Conservation (phyloP, 2,329 filamentous ascomycete species). For the Leptographium galeiforme region DNA sequence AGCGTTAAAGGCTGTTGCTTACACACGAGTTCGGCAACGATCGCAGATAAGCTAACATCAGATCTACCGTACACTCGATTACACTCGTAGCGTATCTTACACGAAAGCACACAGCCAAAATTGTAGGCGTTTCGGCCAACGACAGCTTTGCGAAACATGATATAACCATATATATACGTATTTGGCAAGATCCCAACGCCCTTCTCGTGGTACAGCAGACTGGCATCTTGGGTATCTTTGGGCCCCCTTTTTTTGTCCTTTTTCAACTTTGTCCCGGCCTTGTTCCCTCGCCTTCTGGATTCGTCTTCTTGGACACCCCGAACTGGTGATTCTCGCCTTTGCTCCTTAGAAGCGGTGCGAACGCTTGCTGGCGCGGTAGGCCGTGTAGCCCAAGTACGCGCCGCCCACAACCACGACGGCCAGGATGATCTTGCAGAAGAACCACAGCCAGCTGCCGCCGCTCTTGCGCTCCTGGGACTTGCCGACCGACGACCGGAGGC, state of each 20-base stretch:
- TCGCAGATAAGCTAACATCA: no score
- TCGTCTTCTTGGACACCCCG: not conserved
- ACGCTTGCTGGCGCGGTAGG: slow-evolving; percentile 58
- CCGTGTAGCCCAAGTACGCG: slow-evolving; percentile 74
- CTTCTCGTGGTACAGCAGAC: not conserved
- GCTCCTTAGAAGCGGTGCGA: slow-evolving; percentile 37
- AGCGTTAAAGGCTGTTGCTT: no score
- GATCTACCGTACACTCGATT: no score
- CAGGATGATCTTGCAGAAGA: slow-evolving; percentile 69
- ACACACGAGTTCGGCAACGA: no score
- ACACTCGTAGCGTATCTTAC: no score
- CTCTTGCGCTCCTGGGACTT: slow-evolving; percentile 29
- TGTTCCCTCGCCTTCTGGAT: not conserved
- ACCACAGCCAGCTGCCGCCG: slow-evolving; percentile 45
- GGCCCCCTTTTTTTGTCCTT: not conserved
- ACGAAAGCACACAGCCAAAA: no score
- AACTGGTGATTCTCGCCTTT: not conserved
- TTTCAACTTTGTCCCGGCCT: not conserved
- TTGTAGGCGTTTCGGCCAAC: no score
- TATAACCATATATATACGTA: not conserved
- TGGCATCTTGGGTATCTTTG: not conserved
- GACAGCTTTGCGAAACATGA: not conserved
- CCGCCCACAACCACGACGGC: slow-evolving; percentile 58
- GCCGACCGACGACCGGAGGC: not conserved
- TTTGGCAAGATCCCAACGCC: not conserved